Percentiles rank a stretch among this genome's conserved stretches.
phyloP scores from a whole-genome alignment of 805 yeast species.

The Hanseniaspora singularis region DNA sequence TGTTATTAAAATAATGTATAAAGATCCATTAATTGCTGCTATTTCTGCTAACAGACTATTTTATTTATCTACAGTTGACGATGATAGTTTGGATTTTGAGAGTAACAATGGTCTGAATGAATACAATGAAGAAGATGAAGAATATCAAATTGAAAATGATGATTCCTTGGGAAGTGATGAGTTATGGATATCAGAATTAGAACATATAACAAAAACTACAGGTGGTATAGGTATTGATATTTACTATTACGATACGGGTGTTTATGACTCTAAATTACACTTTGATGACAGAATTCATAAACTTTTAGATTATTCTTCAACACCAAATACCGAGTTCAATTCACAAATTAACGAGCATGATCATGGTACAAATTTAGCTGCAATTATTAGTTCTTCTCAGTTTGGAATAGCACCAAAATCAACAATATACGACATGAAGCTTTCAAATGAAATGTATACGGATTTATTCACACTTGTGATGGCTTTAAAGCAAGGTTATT shows the following conservation, averaged over 20 bases:
- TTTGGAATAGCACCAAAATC: conserved; percentile 43
- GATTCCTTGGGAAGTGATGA: background rate
- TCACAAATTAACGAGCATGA: conserved; percentile 20
- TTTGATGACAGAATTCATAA: conserved; percentile 34
- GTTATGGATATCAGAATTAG: background rate
- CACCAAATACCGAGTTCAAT: no score
- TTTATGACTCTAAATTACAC: conserved; percentile 32
- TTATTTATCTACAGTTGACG: conserved; percentile 31
- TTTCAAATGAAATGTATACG: conserved; percentile 33
- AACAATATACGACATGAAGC: conserved; percentile 34
- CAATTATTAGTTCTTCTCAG: conserved; percentile 38
- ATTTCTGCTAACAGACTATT: conserved; percentile 31
- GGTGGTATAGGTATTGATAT: conserved; percentile 34
- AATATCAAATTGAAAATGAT: background rate
- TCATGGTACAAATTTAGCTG: conserved; percentile 50
- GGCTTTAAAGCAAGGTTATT: conserved; percentile 26
- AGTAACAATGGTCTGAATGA: conserved; percentile 35
- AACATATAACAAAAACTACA: conserved; percentile 32
- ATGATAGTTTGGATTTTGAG: no score
- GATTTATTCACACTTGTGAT: conserved; percentile 28
- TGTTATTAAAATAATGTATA: conserved; percentile 26
- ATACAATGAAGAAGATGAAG: conserved; percentile 28
- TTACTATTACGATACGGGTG: conserved; percentile 33
- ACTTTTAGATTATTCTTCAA: conserved; percentile 39
- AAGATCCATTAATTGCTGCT: conserved; percentile 29